These are phyloP conservation scores for Stephania cephalantha DNA, from an alignment of 164 flowering plant species.

Conservation along the genomic window DNA sequence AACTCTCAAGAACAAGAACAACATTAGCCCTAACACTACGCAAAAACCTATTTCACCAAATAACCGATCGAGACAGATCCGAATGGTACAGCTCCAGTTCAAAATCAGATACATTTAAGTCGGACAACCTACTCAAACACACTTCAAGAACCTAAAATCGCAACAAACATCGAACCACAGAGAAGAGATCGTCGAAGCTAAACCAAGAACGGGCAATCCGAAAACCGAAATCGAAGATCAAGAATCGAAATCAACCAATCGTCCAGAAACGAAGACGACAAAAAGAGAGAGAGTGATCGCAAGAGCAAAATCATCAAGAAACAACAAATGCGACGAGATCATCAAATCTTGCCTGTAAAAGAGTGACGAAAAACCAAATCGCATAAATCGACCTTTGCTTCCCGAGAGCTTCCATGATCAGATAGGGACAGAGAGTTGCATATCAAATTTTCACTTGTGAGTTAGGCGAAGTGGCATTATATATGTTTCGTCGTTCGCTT, in stretches of 20 bases:
- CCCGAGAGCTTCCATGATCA: constrained; percentile 9
- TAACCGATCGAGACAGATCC: not conserved
- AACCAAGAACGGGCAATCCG: not conserved
- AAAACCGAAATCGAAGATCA: not conserved
- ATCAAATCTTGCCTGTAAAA: constrained; percentile 10
- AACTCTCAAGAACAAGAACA: not conserved
- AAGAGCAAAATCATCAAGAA: not conserved
- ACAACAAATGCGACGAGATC: not conserved
- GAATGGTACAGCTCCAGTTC: not conserved
- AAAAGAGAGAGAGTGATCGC: not conserved
- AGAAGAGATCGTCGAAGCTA: not conserved
- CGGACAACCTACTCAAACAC: not conserved
- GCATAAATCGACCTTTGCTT: not conserved
- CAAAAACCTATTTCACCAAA: constrained; percentile 4
- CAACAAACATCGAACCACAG: not conserved
- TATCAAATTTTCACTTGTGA: too few relatives aligned
- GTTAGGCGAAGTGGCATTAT: not conserved
- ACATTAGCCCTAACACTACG: not conserved
- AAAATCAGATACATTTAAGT: not conserved
- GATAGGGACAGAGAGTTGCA: too few relatives aligned
- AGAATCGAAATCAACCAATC: not conserved
- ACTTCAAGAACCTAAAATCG: not conserved
- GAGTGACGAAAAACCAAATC: not conserved
- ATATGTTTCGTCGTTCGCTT: constrained; percentile 1
- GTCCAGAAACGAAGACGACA: not conserved